These are phyloP conservation scores for Stagonosporopsis cucurbitacearum DNA, from an alignment of 2,329 filamentous ascomycete genomes.

Conservation along the genomic window DNA sequence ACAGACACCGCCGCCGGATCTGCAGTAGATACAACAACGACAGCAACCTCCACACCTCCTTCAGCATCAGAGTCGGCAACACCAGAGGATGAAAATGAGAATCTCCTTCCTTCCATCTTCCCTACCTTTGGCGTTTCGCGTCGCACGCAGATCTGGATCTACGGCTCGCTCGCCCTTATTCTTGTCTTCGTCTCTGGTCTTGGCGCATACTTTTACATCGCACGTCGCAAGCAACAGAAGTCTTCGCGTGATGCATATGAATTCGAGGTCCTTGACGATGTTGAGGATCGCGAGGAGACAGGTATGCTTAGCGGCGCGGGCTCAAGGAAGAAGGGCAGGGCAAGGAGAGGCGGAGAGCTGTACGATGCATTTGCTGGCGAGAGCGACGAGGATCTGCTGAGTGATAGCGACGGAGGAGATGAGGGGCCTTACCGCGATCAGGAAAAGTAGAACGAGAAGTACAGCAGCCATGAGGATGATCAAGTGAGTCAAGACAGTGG, in stretches of 20 bases:
- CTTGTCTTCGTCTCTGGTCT: slow-evolving; percentile 81
- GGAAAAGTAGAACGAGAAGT: slow-evolving; percentile 44
- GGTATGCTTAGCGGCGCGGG: slow-evolving; percentile 47
- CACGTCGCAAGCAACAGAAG: slow-evolving; percentile 76
- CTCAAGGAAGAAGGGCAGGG: slow-evolving; percentile 53
- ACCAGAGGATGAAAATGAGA: slow-evolving; percentile 51
- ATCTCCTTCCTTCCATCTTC: slow-evolving; percentile 82
- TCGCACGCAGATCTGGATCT: slow-evolving; percentile 92
- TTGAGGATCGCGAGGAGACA: slow-evolving; percentile 68
- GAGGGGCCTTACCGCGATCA: slow-evolving; percentile 48
- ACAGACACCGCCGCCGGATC: slow-evolving; percentile 35
- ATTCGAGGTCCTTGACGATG: slow-evolving; percentile 89
- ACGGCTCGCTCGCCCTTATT: slow-evolving; percentile 83
- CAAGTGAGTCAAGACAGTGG: slow-evolving; percentile 6
- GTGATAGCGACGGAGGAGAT: slow-evolving; percentile 50
- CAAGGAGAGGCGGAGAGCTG: slow-evolving; percentile 79
- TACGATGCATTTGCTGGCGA: slow-evolving; percentile 98
- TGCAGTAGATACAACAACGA: slow-evolving; percentile 25
- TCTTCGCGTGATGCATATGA: slow-evolving; percentile 86
- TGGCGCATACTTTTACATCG: slow-evolving; percentile 80
- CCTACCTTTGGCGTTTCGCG: slow-evolving; percentile 90
- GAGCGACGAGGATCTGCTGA: slow-evolving; percentile 74
- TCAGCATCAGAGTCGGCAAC: slow-evolving; percentile 26
- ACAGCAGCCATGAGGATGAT: slow-evolving; percentile 23
- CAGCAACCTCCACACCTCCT: slow-evolving; percentile 17